Evolutionary conservation across 257 asterid genomes (phyloP).

Genomic region (Petrea volubilis): DNA sequence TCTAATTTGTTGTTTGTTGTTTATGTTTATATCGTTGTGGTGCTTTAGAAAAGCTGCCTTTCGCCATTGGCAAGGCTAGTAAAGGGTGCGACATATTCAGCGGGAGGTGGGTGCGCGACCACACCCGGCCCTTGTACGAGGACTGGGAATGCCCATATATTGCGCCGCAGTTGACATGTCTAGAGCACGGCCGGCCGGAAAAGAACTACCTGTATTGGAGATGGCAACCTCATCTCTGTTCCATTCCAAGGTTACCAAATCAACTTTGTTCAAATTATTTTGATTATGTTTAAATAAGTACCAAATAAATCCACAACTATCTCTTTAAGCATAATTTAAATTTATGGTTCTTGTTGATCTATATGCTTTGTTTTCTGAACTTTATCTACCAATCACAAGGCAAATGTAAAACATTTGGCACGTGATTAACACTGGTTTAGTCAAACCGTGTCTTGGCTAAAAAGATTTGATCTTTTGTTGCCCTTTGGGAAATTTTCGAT

Average conservation of each 20-base stretch:
- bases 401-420: too few species aligned
- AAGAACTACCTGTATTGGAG: conserved; percentile 63
- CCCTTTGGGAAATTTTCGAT: too few species aligned
- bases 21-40: not conserved
- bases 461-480: too few species aligned
- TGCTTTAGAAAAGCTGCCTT: conserved; percentile 34
- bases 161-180: conserved; percentile 52
- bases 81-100: conserved; percentile 51
- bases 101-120: conserved; percentile 69
- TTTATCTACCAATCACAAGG: too few species aligned
- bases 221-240: conserved; percentile 79
- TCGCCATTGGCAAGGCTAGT: conserved; percentile 32
- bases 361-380: too few species aligned
- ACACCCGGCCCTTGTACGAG: conserved; percentile 52
- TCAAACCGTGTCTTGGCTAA: too few species aligned
- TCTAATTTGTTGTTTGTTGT: too few species aligned
- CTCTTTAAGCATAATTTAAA: too few species aligned
- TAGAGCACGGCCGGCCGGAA: conserved; percentile 62
- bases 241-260: conserved; percentile 53
- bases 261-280: not conserved
- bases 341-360: too few species aligned
- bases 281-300: too few species aligned
- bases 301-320: too few species aligned
- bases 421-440: too few species aligned
- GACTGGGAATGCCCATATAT: conserved; percentile 75